These are phyloP conservation scores for Claviceps capensis DNA, from an alignment of 2,329 filamentous ascomycete genomes.

Conservation along the genomic window DNA sequence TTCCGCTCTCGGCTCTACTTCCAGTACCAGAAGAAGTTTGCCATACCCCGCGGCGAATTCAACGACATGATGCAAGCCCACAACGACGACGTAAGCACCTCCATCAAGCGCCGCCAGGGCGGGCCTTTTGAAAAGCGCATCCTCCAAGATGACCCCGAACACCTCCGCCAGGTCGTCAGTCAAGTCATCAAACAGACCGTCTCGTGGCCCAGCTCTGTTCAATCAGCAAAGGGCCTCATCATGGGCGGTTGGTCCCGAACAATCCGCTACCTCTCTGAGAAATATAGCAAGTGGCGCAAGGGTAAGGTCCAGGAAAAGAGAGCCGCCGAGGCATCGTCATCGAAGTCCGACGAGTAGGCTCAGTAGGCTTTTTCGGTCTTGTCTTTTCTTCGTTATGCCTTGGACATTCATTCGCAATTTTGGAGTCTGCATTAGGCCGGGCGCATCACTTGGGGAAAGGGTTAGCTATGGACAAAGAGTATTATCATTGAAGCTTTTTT, in stretches of 20 bases:
- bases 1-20: constrained; percentile 90
- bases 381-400: neutral
- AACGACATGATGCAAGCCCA: constrained; percentile 68
- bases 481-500: neutral
- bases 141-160: constrained; percentile 50
- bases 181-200: constrained; percentile 77
- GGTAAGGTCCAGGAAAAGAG: constrained; percentile 19
- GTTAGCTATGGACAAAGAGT: neutral
- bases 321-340: constrained; percentile 8
- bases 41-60: constrained; percentile 74
- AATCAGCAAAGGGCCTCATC: constrained; percentile 71
- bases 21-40: constrained; percentile 82
- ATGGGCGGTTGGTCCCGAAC: constrained; percentile 62
- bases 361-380: neutral
- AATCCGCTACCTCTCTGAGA: constrained; percentile 69
- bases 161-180: constrained; percentile 58
- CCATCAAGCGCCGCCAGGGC: constrained; percentile 61
- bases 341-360: neutral
- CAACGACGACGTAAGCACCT: constrained; percentile 48
- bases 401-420: too few relatives aligned
- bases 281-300: constrained; percentile 52
- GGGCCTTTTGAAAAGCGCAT: constrained; percentile 81
- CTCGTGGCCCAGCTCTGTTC: constrained; percentile 78
- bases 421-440: neutral
- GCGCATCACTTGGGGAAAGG: neutral